Evolutionary conservation across 345 rosid genomes (phyloP).

Genomic region (Sonneratia caseolaris): DNA sequence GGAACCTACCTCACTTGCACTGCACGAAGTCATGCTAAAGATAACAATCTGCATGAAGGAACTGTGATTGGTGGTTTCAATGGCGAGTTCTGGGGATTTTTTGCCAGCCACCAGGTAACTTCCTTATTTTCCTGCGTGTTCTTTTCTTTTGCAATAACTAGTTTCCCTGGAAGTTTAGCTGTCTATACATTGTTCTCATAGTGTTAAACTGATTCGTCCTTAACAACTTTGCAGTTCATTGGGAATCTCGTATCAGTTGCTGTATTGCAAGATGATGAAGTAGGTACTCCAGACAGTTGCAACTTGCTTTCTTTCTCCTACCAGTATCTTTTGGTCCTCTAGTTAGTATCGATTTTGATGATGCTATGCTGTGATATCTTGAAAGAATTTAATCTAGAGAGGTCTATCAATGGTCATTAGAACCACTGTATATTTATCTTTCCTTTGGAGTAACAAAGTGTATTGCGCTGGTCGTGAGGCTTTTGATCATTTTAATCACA

Average conservation of each 20-base stretch:
- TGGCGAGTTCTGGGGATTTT: constrained; percentile 88
- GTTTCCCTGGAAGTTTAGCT: neutral
- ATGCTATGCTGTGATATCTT: neutral
- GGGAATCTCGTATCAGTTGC: constrained; percentile 85
- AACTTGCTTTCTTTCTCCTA: neutral
- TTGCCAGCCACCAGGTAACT: constrained; percentile 79
- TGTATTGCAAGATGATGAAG: constrained; percentile 49
- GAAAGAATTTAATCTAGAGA: neutral
- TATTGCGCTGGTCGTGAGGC: neutral
- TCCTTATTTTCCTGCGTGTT: neutral
- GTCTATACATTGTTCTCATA: neutral
- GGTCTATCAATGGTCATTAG: neutral
- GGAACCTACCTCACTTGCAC: constrained; percentile 87
- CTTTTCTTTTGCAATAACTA: neutral
- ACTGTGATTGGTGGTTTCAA: constrained; percentile 70
- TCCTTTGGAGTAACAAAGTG: neutral
- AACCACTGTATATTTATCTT: too few species aligned
- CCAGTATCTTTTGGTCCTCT: neutral
- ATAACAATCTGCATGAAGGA: constrained; percentile 51
- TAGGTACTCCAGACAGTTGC: constrained; percentile 15
- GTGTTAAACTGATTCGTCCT: constrained; percentile 5
- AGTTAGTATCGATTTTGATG: neutral
- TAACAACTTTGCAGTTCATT: constrained; percentile 41
- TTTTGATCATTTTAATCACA: neutral
- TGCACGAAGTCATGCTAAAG: constrained; percentile 68